phyloP scores from a whole-genome alignment of 305 asterid genomes.

The Coffea humblotiana region DNA sequence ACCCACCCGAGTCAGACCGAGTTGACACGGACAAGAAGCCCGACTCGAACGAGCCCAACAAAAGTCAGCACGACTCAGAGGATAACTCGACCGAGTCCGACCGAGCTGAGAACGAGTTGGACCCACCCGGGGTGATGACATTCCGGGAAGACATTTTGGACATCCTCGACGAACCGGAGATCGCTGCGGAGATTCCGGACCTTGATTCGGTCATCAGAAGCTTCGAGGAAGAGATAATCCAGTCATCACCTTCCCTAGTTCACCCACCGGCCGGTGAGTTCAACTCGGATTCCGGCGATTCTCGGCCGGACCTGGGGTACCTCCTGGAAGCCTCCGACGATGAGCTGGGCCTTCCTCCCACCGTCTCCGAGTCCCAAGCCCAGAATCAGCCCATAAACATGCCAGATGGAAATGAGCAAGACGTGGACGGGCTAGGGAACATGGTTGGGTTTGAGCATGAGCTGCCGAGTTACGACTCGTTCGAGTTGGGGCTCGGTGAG shows the following conservation, averaged over 20 bases:
- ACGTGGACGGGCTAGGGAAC: conserved; percentile 1
- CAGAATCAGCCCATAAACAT: conserved; percentile 7
- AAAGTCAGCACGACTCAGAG: background rate
- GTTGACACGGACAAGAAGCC: background rate
- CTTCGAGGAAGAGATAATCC: conserved; percentile 46
- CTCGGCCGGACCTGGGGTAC: conserved; percentile 37
- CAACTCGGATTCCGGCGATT: conserved; percentile 20
- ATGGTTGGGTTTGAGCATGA: conserved; percentile 24
- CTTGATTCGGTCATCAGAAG: conserved; percentile 45
- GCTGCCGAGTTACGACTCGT: conserved; percentile 27
- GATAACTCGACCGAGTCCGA: background rate
- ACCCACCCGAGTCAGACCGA: conserved; percentile 5
- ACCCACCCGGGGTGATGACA: conserved; percentile 7
- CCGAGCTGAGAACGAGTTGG: conserved; percentile 11
- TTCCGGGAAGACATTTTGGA: conserved; percentile 32
- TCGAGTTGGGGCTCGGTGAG: conserved; percentile 23
- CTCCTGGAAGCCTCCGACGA: conserved; percentile 47
- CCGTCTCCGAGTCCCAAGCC: background rate
- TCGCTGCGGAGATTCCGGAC: conserved; percentile 28
- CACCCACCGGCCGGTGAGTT: conserved; percentile 1
- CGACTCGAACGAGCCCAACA: background rate
- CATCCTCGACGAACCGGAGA: conserved; percentile 36
- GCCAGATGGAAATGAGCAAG: background rate
- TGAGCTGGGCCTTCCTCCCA: conserved; percentile 47
- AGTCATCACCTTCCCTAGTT: conserved; percentile 2